Conservation (phyloP, 441 rosid genomes). For the Adansonia gregorii region DNA sequence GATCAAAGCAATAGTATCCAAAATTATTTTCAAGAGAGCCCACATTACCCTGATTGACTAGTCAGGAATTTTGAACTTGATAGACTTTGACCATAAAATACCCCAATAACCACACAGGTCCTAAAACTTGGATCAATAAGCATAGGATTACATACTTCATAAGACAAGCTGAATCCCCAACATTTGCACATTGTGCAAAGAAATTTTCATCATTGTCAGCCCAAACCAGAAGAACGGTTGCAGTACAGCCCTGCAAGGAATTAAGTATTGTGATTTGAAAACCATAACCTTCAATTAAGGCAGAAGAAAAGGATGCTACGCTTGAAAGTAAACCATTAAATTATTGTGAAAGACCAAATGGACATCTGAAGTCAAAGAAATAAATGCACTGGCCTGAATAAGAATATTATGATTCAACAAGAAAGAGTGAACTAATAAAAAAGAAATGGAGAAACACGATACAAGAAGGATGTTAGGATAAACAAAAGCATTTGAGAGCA, state of each 20-base stretch:
- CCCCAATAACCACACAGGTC: neutral
- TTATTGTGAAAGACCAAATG: neutral
- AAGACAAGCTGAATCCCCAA: slow-evolving; percentile 93
- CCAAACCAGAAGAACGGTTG: slow-evolving; percentile 93
- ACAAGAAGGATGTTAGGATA: neutral
- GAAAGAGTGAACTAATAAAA: slow-evolving; percentile 12
- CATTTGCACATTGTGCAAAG: slow-evolving; percentile 90
- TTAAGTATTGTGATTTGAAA: slow-evolving; percentile 16
- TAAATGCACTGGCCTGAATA: slow-evolving; percentile 12
- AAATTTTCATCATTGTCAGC: slow-evolving; percentile 52
- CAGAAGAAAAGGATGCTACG: neutral
- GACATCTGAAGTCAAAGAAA: slow-evolving; percentile 1
- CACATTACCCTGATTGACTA: neutral
- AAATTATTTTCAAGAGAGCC: neutral
- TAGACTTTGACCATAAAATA: neutral
- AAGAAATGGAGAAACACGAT: neutral
- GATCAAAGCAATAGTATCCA: neutral
- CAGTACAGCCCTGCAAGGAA: slow-evolving; percentile 86
- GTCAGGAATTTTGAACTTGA: neutral
- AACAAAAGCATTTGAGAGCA: neutral
- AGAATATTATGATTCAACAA: neutral
- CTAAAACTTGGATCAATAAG: slow-evolving; percentile 23
- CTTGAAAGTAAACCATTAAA: slow-evolving; percentile 5
- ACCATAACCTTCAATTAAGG: neutral
- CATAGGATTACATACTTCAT: slow-evolving; percentile 61